Base-by-base conservation (phyloP, 2,329 filamentous ascomycete genomes). In the Westerdykella aurantiaca region DNA sequence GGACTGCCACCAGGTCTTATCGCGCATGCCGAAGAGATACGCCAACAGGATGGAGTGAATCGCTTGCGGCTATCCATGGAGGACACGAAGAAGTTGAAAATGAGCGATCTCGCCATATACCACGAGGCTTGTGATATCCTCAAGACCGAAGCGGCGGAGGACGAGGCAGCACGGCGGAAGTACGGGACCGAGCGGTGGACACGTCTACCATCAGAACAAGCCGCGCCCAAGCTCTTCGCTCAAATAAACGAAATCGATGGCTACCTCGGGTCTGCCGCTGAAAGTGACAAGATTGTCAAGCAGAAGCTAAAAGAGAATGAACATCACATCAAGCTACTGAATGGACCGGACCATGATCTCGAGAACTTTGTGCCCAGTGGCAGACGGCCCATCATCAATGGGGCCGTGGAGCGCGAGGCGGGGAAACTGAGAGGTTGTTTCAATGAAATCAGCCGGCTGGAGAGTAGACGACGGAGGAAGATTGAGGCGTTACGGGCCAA, bases 321-420 rank as follows among this genome's bases (percentile, higher is more conserved):
- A 61, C 78, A 80, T 11, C 77, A 88, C 4, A 79, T 98, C 34
- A 76, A 77, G 2, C 75, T 97, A 4, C 76, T 98, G 4, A 83
- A 83, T 0, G 87, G 88, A 1, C 81, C 86, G 0, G 88, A 95
- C 57, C 79, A 86, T 9, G 85, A 84, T 35, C 75, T 97, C 12
- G 85, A 95, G 67, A 85, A 90, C 40, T 95, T 86, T 57, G 90
- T 98, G 1, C 93, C 93, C 0, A 91, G 86, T 41, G 93, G 86
- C 52, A 78, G 88, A 37, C 80, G 85, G 44, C 83, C 85, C 6
- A 83, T 83, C 34, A 86, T 95, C 47, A 88, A 88, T 1, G 83
- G 90, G 17, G 79, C 84, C 21, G 78, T 97, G 6, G 89, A 94
- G 63, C 78, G 82, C 7, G 86, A 90, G 46, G 84, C 90, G 11